These are phyloP conservation scores for Populus simonii DNA, from an alignment of 345 rosid genomes.

Conservation along the genomic window DNA sequence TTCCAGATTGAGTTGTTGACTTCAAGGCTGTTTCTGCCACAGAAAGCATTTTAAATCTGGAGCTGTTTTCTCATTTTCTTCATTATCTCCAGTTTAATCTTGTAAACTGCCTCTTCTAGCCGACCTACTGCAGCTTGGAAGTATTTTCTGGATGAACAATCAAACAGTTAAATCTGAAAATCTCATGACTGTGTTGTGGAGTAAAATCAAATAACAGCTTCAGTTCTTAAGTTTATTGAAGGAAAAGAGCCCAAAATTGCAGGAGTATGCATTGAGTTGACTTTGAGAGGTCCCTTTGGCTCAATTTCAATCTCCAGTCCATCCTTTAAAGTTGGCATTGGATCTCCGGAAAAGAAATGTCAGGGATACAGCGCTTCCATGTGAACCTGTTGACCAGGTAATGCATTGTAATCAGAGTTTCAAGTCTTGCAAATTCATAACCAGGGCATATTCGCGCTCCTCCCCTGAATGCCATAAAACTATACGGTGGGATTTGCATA, in stretches of 20 bases:
- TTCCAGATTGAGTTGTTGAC: not conserved
- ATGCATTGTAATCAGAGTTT: constrained; percentile 26
- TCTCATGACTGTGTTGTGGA: no score
- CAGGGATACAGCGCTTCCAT: constrained; percentile 14
- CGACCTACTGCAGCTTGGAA: no score
- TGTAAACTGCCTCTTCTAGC: no score
- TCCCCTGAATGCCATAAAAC: constrained; percentile 27
- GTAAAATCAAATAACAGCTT: no score
- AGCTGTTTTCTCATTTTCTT: no score
- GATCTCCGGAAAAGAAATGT: constrained; percentile 12
- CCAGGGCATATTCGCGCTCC: constrained; percentile 36
- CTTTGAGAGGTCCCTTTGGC: constrained; percentile 5
- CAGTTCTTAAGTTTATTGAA: no score
- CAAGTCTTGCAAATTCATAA: constrained; percentile 33
- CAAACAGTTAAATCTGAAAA: no score
- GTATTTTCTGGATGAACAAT: no score
- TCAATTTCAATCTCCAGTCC: constrained; percentile 16
- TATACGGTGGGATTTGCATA: constrained; percentile 26
- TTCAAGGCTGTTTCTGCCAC: not conserved
- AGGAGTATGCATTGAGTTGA: not conserved
- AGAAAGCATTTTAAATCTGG: not conserved
- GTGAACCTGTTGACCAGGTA: constrained; percentile 26
- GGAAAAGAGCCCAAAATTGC: no score
- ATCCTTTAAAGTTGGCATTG: constrained; percentile 14
- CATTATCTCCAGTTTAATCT: not conserved